phyloP scores from a whole-genome alignment of 2,329 filamentous ascomycete species.

The Tolypocladium paradoxum region DNA sequence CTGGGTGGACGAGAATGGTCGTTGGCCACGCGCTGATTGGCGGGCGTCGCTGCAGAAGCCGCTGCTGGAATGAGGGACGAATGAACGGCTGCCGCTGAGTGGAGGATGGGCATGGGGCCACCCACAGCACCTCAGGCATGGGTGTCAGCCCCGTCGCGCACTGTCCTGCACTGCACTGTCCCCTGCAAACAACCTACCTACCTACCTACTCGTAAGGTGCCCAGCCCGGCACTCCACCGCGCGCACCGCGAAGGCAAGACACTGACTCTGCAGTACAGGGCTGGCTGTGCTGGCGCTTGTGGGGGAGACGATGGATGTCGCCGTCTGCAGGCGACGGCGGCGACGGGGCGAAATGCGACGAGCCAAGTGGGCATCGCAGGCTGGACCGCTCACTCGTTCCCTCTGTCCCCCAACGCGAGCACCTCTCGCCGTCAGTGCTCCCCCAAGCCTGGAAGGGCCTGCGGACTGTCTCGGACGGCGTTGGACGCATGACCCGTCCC shows the following conservation, averaged over 20 bases:
- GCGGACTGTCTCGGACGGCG: background rate
- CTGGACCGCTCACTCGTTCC: background rate
- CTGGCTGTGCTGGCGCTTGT: conserved; percentile 1
- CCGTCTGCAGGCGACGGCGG: background rate
- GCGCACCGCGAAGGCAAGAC: conserved; percentile 1
- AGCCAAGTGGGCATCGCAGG: background rate
- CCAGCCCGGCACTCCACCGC: background rate
- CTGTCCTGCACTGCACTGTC: conserved; percentile 2
- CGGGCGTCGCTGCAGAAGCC: background rate
- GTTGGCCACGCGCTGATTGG: conserved; percentile 1
- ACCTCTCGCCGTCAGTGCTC: background rate
- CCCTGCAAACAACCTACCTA: background rate
- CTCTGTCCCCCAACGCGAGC: background rate
- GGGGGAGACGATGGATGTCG: background rate
- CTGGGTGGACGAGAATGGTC: conserved; percentile 1
- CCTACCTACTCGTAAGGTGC: no score
- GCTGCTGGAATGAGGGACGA: conserved; percentile 3
- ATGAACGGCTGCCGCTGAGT: conserved; percentile 1
- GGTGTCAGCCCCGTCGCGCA: background rate
- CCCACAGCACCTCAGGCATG: conserved; percentile 1
- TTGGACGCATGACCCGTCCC: background rate
- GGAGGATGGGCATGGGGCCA: background rate
- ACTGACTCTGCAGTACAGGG: background rate
- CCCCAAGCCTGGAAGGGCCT: background rate
- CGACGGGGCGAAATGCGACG: background rate